phyloP scores from a whole-genome alignment of 2,329 filamentous ascomycete genomes.

The Ceratocystiopsis sp. region DNA sequence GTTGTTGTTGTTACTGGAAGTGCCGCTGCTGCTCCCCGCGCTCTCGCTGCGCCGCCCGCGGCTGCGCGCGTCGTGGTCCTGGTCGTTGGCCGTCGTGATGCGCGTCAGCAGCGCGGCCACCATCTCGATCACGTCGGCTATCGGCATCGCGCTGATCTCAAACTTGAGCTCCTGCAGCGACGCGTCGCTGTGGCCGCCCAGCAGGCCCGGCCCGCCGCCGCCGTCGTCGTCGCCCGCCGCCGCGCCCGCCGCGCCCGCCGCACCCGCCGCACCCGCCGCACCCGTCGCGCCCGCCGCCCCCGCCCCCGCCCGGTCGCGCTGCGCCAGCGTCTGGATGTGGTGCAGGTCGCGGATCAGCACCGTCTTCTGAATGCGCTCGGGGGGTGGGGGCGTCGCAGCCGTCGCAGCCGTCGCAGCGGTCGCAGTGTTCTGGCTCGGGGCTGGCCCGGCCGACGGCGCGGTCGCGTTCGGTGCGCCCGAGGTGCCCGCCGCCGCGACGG shows the following conservation, averaged over 20 bases:
- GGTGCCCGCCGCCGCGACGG: too few species aligned
- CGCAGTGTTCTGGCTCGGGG: too few species aligned
- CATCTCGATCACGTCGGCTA: conserved; percentile 96
- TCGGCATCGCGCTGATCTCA: conserved; percentile 95
- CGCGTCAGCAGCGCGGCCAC: conserved; percentile 90
- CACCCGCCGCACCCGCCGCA: too few species aligned
- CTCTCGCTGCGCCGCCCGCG: conserved; percentile 43
- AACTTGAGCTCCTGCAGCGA: conserved; percentile 49
- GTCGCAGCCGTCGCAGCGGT: conserved; percentile 14
- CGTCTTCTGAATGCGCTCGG: conserved; percentile 27
- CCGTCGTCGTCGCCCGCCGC: too few species aligned
- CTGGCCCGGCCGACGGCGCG: too few species aligned
- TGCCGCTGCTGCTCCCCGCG: conserved; percentile 9
- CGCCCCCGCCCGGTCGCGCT: conserved; percentile 51
- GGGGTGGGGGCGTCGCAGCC: conserved; percentile 10
- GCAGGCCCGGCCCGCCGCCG: conserved; percentile 28
- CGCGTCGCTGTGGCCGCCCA: conserved; percentile 28
- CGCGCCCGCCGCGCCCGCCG: conserved; percentile 27
- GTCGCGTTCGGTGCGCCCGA: too few species aligned
- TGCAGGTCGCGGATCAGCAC: conserved; percentile 78
- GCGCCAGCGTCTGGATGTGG: conserved; percentile 79
- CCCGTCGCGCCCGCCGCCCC: conserved; percentile 24
- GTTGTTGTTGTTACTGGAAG: neutral
- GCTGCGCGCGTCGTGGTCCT: conserved; percentile 82
- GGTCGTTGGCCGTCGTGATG: conserved; percentile 91